Base-by-base conservation (phyloP, 352 stramenopile genomes). In the Pythium myriotylum region DNA sequence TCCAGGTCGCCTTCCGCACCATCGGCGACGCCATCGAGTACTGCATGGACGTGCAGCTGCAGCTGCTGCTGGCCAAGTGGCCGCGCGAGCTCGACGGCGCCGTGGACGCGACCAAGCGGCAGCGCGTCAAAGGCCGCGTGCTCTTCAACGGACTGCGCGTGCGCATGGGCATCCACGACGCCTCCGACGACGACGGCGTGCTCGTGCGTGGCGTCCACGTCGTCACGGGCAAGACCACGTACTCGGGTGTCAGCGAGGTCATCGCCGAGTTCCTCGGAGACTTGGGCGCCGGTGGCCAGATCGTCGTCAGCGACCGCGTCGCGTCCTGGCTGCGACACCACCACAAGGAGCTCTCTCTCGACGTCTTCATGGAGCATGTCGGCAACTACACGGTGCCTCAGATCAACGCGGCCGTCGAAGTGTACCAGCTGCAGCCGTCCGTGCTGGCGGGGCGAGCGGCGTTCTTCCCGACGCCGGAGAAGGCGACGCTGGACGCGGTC, bases 1-100 rank as follows among this genome's bases (percentile, higher is more conserved):
- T 89, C 61, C 77, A 88, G 20, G 33, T 89, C 12, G 77, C 77
- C 1, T 89, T 89, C 45, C 79, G 86, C 59, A 83, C 73, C 29
- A 78, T 86, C n/a, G n/a, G n/a, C n/a, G n/a, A n/a, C n/a, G n/a
- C n/a, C n/a, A n/a, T n/a, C n/a, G n/a, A n/a, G n/a, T 89, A 89
- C 48, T 84, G 73, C 45, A 22, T 89, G 16, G 72, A 81, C 26
- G 76, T 86, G 5, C 79, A 89, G 57, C 51, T 86, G 37, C 67
- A 81, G 26, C 51, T 88, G n/a, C n/a, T n/a, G 33, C 8, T 40
- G 33, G 33, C 33, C 8, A 40, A 40, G 33, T 40, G 33, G 33
- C 33, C 33, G 8, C 8, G 14, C 8, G 33, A 40, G 33, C 8
- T 40, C 33, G 8, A 40, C 33, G 33, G 33, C 33, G 33, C 33